Percentiles rank a stretch among this genome's conserved stretches.
phyloP scores from a whole-genome alignment of 495 filamentous ascomycete species.

The Penicillium simplicissimum region DNA sequence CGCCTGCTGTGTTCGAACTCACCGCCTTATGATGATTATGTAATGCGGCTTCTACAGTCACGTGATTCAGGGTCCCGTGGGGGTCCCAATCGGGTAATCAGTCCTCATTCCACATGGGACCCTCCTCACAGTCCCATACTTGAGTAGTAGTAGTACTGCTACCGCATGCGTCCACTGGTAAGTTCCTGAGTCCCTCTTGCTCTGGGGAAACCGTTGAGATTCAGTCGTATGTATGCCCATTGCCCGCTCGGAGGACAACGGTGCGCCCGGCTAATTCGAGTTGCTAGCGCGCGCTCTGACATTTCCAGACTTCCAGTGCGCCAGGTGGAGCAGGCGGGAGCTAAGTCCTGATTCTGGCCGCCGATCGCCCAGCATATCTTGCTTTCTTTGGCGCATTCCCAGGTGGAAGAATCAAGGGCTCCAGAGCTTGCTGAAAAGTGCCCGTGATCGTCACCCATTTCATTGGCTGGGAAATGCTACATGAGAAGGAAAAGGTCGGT shows the following conservation, averaged over 20 bases:
- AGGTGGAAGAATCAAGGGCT: conserved; percentile 15
- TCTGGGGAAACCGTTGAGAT: neutral
- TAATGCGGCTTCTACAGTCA: neutral
- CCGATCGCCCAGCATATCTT: conserved; percentile 26
- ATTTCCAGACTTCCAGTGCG: neutral
- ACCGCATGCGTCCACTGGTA: neutral
- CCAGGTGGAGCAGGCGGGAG: conserved; percentile 25
- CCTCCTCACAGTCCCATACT: neutral
- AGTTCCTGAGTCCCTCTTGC: neutral
- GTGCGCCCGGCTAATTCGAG: neutral
- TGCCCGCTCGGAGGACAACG: neutral
- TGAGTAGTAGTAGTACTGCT: neutral
- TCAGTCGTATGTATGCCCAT: neutral
- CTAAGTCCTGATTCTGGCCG: conserved; percentile 28
- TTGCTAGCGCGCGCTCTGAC: conserved; percentile 3
- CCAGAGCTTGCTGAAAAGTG: conserved; percentile 7
- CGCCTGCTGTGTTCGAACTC: conserved; percentile 10
- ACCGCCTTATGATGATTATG: conserved; percentile 15
- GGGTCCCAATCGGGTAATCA: neutral
- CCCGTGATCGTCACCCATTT: neutral
- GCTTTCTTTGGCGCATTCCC: conserved; percentile 19
- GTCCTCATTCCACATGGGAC: neutral
- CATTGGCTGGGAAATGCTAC: conserved; percentile 15
- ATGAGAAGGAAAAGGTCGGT: conserved; percentile 5
- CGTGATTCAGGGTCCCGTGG: neutral